Conservation (phyloP, 73 alveolate species). For the Tetrahymena borealis region DNA sequence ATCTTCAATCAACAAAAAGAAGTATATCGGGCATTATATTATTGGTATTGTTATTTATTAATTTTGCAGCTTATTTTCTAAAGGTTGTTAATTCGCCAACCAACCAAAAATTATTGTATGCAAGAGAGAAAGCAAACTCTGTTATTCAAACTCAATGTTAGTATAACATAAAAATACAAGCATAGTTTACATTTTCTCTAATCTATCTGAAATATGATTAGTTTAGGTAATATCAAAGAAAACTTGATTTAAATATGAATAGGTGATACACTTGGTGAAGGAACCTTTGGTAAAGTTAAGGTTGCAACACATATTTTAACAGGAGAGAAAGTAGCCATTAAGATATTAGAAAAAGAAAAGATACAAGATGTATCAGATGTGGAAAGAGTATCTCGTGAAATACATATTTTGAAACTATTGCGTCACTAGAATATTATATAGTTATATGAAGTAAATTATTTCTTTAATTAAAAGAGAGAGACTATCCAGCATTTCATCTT, state of each 20-base stretch:
- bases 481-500: background rate
- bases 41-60: background rate
- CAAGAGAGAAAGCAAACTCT: background rate
- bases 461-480: background rate
- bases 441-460: slow-evolving; percentile 18
- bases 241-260: background rate
- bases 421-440: slow-evolving; percentile 31
- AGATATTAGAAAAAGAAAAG: slow-evolving; percentile 33
- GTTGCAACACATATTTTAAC: slow-evolving; percentile 15
- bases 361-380: slow-evolving; percentile 28
- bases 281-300: slow-evolving; percentile 41
- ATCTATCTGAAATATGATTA: background rate
- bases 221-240: background rate
- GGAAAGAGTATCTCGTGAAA: slow-evolving; percentile 41
- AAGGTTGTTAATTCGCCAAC: background rate
- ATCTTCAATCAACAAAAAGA: background rate
- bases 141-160: background rate
- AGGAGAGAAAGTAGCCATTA: slow-evolving; percentile 38
- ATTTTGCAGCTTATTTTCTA: background rate
- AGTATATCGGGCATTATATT: background rate
- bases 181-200: background rate
- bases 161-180: too few species aligned
- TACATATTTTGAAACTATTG: slow-evolving; percentile 10
- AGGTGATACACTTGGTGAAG: slow-evolving; percentile 40
- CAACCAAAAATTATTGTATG: background rate